Conservation (phyloP, 257 asterid species). For the Solanum neorickii region DNA sequence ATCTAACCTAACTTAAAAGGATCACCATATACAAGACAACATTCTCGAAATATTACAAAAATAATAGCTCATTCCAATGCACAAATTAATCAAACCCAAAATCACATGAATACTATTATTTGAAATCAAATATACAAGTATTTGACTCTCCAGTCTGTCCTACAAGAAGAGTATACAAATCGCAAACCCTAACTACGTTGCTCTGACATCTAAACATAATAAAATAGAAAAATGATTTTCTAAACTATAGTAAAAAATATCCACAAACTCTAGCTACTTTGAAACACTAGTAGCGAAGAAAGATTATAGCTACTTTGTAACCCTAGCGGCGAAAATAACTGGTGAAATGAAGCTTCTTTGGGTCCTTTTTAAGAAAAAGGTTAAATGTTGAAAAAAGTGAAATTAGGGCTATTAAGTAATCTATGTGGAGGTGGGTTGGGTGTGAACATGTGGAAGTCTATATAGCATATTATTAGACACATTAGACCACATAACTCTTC, state of each 20-base stretch:
- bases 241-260: too few species aligned
- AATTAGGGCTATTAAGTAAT: neutral
- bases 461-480: neutral
- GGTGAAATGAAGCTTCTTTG: neutral
- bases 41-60: neutral
- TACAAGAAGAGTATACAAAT: too few species aligned
- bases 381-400: neutral
- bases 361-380: neutral
- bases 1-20: neutral
- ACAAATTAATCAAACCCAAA: neutral
- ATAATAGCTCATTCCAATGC: neutral
- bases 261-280: neutral
- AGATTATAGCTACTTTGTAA: neutral
- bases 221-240: too few species aligned
- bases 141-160: neutral
- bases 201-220: neutral
- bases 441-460: neutral
- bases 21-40: neutral
- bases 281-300: neutral
- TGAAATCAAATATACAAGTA: too few species aligned
- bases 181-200: neutral
- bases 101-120: neutral
- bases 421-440: neutral
- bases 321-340: neutral
- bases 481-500: neutral